These are phyloP conservation scores for Leishmania braziliensis DNA, from an alignment of 208 protist genomes.

Conservation along the genomic window DNA sequence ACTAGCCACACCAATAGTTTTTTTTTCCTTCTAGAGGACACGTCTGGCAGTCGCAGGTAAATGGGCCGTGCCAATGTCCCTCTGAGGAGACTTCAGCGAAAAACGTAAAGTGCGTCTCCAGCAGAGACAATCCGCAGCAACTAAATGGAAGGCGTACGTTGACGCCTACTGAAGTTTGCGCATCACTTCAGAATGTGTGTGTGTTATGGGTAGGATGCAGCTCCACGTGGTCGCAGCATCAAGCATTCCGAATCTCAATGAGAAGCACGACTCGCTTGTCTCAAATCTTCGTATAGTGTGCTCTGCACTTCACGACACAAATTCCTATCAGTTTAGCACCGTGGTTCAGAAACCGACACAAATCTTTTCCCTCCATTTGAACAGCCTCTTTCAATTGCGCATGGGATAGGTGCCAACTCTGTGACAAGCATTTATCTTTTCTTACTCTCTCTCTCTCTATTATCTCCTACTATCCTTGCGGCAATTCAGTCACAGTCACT, in stretches of 20 bases:
- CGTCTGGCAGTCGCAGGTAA: background rate
- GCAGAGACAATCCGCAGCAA: background rate
- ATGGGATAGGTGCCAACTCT: background rate
- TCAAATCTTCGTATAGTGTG: background rate
- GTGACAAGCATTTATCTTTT: background rate
- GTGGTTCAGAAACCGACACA: too few species aligned
- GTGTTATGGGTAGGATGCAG: background rate
- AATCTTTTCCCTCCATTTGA: too few species aligned
- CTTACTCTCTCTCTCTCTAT: background rate
- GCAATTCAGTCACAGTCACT: background rate
- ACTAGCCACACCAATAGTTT: background rate
- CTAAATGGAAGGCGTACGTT: background rate
- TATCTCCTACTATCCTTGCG: background rate
- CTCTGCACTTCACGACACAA: background rate
- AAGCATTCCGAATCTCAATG: background rate
- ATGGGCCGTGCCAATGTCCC: background rate
- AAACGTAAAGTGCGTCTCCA: background rate
- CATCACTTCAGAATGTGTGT: background rate
- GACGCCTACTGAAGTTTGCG: background rate
- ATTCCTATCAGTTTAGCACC: background rate
- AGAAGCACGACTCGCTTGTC: background rate
- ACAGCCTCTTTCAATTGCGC: background rate
- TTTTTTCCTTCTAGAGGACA: background rate
- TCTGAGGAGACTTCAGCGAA: background rate
- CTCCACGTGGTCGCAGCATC: background rate